These are phyloP conservation scores for Amanita subjunquillea DNA, from an alignment of 768 basidiomycete genomes.

Conservation along the genomic window DNA sequence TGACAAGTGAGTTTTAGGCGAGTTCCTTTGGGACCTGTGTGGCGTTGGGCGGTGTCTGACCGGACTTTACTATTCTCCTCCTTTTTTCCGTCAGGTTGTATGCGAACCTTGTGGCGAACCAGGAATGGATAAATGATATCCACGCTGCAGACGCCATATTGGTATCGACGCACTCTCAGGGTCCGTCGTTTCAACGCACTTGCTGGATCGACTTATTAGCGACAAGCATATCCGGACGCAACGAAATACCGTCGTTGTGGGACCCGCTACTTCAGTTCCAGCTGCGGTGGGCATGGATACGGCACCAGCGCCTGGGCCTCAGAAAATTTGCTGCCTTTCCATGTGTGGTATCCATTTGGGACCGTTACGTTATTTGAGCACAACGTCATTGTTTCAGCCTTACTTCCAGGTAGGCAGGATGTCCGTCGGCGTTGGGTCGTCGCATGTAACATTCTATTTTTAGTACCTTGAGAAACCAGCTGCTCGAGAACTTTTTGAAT, in stretches of 20 bases:
- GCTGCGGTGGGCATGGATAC: conserved; percentile 16
- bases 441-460: conserved; percentile 3
- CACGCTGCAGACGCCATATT: conserved; percentile 83
- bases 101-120: conserved; percentile 44
- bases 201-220: conserved; percentile 70
- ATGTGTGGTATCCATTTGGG: conserved; percentile 84
- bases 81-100: conserved; percentile 42
- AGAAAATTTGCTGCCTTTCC: conserved; percentile 66
- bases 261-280: conserved; percentile 22
- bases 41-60: neutral
- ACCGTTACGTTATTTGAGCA: conserved; percentile 65
- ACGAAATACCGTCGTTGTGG: conserved; percentile 25
- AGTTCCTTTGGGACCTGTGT: neutral
- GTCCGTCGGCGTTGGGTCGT: neutral
- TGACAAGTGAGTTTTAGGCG: conserved; percentile 39
- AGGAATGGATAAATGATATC: conserved; percentile 69
- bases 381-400: conserved; percentile 65
- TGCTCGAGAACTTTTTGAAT: conserved; percentile 89
- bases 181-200: conserved; percentile 84
- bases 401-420: conserved; percentile 56
- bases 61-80: neutral
- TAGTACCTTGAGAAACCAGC: conserved; percentile 82
- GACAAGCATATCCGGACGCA: conserved; percentile 68
- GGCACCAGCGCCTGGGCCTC: conserved; percentile 33
- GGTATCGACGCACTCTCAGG: conserved; percentile 91